phyloP scores from a whole-genome alignment of 805 yeast species.

The Wickerhamiella kazuoi region DNA sequence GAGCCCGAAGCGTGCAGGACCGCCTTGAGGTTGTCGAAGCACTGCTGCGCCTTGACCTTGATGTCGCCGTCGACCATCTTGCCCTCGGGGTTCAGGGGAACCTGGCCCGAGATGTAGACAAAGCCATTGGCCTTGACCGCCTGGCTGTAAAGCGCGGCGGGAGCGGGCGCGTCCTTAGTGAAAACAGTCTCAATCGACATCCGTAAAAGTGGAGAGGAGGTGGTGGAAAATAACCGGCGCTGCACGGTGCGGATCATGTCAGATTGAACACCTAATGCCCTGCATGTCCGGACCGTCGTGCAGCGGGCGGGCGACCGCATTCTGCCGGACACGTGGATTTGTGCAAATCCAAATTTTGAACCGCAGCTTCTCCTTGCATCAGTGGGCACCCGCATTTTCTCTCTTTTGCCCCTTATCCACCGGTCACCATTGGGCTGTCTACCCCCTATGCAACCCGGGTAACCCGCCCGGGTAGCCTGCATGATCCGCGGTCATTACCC shows the following conservation, averaged over 20 bases:
- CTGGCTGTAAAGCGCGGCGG: constrained; percentile 93
- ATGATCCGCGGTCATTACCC: too few species aligned
- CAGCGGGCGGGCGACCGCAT: too few species aligned
- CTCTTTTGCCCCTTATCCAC: too few species aligned
- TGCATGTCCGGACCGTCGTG: too few species aligned
- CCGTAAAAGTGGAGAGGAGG: background rate
- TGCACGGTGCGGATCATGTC: background rate
- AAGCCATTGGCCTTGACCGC: constrained; percentile 83
- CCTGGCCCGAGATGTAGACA: constrained; percentile 86
- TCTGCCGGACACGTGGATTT: too few species aligned
- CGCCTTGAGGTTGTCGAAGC: constrained; percentile 28
- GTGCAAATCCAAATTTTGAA: too few species aligned
- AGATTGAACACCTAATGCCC: too few species aligned
- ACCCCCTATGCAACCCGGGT: too few species aligned
- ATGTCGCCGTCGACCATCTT: constrained; percentile 64
- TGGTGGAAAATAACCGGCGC: background rate
- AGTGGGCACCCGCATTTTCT: too few species aligned
- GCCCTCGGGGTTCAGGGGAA: constrained; percentile 69
- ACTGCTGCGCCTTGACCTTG: constrained; percentile 24
- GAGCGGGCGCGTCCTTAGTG: constrained; percentile 73
- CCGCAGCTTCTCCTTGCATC: too few species aligned
- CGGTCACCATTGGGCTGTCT: too few species aligned
- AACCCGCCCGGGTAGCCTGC: too few species aligned
- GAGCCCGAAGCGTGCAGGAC: constrained; percentile 78
- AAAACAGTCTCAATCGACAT: constrained; percentile 13